phyloP scores from a whole-genome alignment of 2,329 filamentous ascomycete species.

The Fusarium sp. region DNA sequence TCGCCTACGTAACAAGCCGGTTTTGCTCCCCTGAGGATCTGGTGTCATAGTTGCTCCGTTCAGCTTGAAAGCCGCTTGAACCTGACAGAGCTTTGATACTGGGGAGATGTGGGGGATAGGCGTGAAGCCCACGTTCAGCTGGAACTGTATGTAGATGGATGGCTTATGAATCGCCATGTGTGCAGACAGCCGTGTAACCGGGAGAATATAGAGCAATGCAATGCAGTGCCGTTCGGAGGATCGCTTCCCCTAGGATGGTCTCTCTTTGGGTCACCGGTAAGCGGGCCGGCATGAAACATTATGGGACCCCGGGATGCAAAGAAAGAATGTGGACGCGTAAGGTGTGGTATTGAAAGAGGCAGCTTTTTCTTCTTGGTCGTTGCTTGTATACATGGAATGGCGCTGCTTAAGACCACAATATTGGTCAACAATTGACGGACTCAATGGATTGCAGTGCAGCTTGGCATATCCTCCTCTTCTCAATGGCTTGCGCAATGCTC shows the following conservation, averaged over 20 bases:
- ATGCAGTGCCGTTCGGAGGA: constrained; percentile 24
- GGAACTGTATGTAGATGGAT: background rate
- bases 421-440: background rate
- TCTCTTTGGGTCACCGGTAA: constrained; percentile 3
- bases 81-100: background rate
- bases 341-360: background rate
- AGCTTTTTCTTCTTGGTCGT: constrained; percentile 3
- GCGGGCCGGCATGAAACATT: constrained; percentile 36
- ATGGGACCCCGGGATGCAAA: background rate
- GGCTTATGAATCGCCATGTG: background rate
- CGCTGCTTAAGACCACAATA: background rate
- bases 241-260: constrained; percentile 2
- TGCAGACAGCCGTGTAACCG: constrained; percentile 13
- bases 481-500: background rate
- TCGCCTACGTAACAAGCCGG: constrained; percentile 1
- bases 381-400: background rate
- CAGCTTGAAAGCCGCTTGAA: constrained; percentile 12
- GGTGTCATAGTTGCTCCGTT: constrained; percentile 1
- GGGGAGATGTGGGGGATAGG: constrained; percentile 6
- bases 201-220: constrained; percentile 18
- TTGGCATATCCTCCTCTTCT: background rate
- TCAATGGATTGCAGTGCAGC: background rate
- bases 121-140: background rate
- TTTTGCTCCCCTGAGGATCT: background rate
- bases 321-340: constrained; percentile 22